phyloP scores from a whole-genome alignment of 192 early-diverging fungal genomes.

The Coemansia sp. region DNA sequence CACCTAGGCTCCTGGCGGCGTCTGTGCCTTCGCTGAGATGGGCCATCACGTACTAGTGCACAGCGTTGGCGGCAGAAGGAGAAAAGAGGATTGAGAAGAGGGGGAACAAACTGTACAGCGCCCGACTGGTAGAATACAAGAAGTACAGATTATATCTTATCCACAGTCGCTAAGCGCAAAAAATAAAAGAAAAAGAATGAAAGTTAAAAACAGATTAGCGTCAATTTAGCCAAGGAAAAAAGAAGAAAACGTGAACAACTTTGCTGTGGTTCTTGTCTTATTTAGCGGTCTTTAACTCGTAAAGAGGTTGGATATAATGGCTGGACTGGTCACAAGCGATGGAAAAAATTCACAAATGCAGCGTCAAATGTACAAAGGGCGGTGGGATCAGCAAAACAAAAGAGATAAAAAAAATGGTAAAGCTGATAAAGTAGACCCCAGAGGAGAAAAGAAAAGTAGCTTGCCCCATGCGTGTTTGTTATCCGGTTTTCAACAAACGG shows the following conservation, averaged over 20 bases:
- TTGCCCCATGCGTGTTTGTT: not conserved
- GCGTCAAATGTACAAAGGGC: conserved; percentile 4
- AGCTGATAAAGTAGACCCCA: not conserved
- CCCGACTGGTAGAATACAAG: conserved; percentile 6
- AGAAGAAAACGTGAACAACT: not conserved
- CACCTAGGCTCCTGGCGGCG: conserved; percentile 19
- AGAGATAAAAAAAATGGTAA: conserved; percentile 8
- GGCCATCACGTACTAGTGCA: conserved; percentile 28
- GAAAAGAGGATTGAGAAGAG: conserved; percentile 9
- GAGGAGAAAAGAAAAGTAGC: not conserved
- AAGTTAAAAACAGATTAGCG: not conserved
- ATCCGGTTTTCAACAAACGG: not conserved
- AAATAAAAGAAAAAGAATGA: not conserved
- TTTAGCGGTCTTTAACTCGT: not conserved
- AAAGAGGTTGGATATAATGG: not conserved
- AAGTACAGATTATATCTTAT: conserved; percentile 14
- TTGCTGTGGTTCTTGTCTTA: not conserved
- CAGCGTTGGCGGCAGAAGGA: not conserved
- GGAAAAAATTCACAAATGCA: conserved; percentile 6
- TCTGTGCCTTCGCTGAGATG: conserved; percentile 31
- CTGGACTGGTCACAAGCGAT: not conserved
- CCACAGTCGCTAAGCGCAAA: not conserved
- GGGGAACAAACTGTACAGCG: not conserved
- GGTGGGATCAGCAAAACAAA: conserved; percentile 2
- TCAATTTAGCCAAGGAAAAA: not conserved